Evolutionary conservation across 331 rosid genomes (phyloP), one percentile per base, ranked within the genome.

Genomic region (Ulmus americana): DNA sequence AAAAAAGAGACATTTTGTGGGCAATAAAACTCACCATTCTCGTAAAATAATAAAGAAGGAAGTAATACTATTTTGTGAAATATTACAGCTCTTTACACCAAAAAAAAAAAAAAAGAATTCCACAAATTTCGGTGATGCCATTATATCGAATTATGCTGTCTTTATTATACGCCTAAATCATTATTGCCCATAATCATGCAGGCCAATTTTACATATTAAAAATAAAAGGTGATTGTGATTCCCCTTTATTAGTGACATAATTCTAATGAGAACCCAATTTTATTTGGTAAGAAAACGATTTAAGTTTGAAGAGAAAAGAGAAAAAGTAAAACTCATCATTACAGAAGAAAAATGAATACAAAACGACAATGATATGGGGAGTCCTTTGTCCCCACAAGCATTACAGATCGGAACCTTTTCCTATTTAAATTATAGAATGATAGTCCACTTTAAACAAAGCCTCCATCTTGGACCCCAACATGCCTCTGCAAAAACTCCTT

Each of bases 401-500:
- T 70, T 2, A 73, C 75, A 70, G 70, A 69, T 6, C 69, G 79
- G 73, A 79, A 74, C 83, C 70, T 87, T 56, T 82, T 85, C 72
- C 75, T 59, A 76, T 68, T 73, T 69, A 70, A 79, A 44, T 59
- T 28, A 61, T 65, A 76, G 76, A 80, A 80, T 82, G 82, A 80
- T 82, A 74, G 59, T 61, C 60, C 75, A 80, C 95, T 84, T 84
- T 88, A 81, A 86, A 79, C 88, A 84, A 77, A 86, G 88, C 86
- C 88, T 73, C 86, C 90, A 74, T 68, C 54, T 84, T 88, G 88
- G 95, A 81, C 91, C 91, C 91, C 91, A 81, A 84, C 77, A 63
- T 79, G 82, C 76, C 70, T 79, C 11, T 67, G 56, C 70, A 59
- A 45, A 70, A 62, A 58, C 58, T 63, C 68, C 70, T 76, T 77